Conservation (phyloP, 1,284 basidiomycete species). For the Ustilago curta region DNA sequence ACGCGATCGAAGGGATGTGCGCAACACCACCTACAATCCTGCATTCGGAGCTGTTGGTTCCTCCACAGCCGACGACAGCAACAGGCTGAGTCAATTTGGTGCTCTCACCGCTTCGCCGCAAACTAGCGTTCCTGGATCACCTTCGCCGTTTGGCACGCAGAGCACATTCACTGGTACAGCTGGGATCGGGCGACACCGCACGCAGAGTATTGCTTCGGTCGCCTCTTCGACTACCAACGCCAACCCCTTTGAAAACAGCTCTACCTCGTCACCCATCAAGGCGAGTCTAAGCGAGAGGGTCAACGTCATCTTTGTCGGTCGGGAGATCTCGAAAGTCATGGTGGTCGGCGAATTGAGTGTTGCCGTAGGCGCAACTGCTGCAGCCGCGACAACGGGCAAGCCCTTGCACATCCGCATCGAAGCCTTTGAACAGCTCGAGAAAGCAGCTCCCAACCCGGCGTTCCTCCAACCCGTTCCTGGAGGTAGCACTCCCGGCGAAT, state of each 20-base stretch:
- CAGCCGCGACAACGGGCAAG: slow-evolving; percentile 12
- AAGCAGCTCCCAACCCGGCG: slow-evolving; percentile 73
- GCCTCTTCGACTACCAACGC: slow-evolving; percentile 36
- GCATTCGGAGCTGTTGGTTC: slow-evolving; percentile 32
- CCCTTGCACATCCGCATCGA: slow-evolving; percentile 71
- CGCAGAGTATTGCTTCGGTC: slow-evolving; percentile 56
- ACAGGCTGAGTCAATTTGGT: slow-evolving; percentile 43
- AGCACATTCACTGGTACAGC: slow-evolving; percentile 43
- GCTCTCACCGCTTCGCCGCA: slow-evolving; percentile 31
- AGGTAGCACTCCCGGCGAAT: slow-evolving; percentile 70
- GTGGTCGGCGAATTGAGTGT: slow-evolving; percentile 72
- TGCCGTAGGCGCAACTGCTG: slow-evolving; percentile 17
- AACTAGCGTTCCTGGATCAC: slow-evolving; percentile 28
- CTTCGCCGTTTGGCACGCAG: slow-evolving; percentile 39
- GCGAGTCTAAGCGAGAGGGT: slow-evolving; percentile 72
- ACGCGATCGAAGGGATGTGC: slow-evolving; percentile 71
- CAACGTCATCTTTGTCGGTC: slow-evolving; percentile 71
- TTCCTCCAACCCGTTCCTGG: slow-evolving; percentile 70
- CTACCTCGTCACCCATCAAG: slow-evolving; percentile 23
- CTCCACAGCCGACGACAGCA: slow-evolving; percentile 15
- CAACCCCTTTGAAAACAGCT: slow-evolving; percentile 53
- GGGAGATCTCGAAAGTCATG: slow-evolving; percentile 71
- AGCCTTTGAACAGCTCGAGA: slow-evolving; percentile 72
- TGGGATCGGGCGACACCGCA: slow-evolving; percentile 48
- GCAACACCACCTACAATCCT: slow-evolving; percentile 70